phyloP scores from a whole-genome alignment of 805 yeast genomes.

The Candida insectorum region DNA sequence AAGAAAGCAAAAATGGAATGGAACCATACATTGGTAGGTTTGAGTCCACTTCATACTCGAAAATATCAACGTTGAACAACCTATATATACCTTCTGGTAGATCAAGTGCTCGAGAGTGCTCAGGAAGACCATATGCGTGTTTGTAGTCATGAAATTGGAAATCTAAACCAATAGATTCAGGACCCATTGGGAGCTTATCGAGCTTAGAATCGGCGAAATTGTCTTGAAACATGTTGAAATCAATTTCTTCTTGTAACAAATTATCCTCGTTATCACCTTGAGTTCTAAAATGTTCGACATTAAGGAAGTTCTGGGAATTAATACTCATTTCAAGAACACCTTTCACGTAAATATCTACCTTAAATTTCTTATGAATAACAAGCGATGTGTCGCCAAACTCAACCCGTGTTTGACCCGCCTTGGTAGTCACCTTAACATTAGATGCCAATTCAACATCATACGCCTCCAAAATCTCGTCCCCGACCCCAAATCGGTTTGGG shows the following conservation, averaged over 20 bases:
- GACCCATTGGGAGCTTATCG: slow-evolving; percentile 76
- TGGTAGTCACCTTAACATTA: background rate
- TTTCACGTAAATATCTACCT: slow-evolving; percentile 34
- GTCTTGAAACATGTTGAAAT: slow-evolving; percentile 68
- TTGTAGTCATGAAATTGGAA: slow-evolving; percentile 57
- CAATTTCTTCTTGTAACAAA: slow-evolving; percentile 56
- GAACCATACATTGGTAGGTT: slow-evolving; percentile 93
- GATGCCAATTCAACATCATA: slow-evolving; percentile 8
- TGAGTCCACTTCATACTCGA: slow-evolving; percentile 84
- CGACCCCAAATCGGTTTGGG: slow-evolving; percentile 55
- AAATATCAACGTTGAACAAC: slow-evolving; percentile 88
- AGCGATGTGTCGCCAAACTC: background rate
- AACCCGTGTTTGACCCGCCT: background rate
- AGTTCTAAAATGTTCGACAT: slow-evolving; percentile 76
- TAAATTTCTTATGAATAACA: slow-evolving; percentile 4
- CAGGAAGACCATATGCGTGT: slow-evolving; percentile 92
- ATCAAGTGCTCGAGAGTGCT: slow-evolving; percentile 81
- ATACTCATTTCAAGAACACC: slow-evolving; percentile 49
- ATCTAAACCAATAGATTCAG: slow-evolving; percentile 86
- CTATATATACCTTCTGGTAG: slow-evolving; percentile 74
- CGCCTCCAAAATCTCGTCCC: slow-evolving; percentile 27
- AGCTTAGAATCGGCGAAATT: slow-evolving; percentile 59
- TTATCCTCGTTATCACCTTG: slow-evolving; percentile 28
- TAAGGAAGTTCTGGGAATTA: slow-evolving; percentile 69
- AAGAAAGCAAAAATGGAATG: slow-evolving; percentile 82